Percentiles rank a stretch among this genome's conserved stretches.
phyloP scores from a whole-genome alignment of 495 filamentous ascomycete genomes.

The Staphylotrichum tortipilum region DNA sequence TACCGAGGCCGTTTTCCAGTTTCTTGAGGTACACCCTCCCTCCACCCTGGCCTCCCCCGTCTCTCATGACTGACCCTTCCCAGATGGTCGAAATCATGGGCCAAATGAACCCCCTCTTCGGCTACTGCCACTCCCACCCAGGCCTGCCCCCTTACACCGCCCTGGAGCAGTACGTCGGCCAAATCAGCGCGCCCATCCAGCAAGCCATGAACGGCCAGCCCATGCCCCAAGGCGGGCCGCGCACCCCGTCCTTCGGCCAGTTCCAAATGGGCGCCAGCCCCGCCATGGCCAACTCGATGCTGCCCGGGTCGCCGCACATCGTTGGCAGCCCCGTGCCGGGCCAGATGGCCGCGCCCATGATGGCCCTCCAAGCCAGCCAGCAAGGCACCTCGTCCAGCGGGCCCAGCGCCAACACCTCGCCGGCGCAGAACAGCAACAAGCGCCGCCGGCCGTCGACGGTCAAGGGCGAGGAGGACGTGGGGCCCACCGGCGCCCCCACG shows the following conservation, averaged over 20 bases:
- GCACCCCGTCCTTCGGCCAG: constrained; percentile 42
- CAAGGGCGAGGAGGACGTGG: constrained; percentile 65
- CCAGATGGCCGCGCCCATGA: constrained; percentile 54
- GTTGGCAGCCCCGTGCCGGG: constrained; percentile 47
- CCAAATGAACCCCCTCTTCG: constrained; percentile 61
- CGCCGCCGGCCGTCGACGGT: constrained; percentile 67
- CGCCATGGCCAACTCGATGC: constrained; percentile 43
- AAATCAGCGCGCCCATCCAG: constrained; percentile 25
- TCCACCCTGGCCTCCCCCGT: not conserved
- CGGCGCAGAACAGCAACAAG: constrained; percentile 67
- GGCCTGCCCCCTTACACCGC: constrained; percentile 51
- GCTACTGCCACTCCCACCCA: constrained; percentile 50
- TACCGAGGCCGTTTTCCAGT: constrained; percentile 51
- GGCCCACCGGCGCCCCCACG: constrained; percentile 39
- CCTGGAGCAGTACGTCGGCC: constrained; percentile 50
- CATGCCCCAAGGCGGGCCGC: constrained; percentile 31
- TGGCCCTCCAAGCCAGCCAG: constrained; percentile 65
- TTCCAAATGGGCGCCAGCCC: constrained; percentile 49
- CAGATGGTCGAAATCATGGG: constrained; percentile 68
- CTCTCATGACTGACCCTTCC: not conserved
- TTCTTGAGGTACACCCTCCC: constrained; percentile 51
- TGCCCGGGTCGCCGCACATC: constrained; percentile 53
- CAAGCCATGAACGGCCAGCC: constrained; percentile 37
- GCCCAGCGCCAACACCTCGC: constrained; percentile 77
- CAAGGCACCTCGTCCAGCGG: constrained; percentile 62